Evolutionary conservation across 2,329 filamentous ascomycete genomes (phyloP).

Genomic region (Ophiostoma perfectum): DNA sequence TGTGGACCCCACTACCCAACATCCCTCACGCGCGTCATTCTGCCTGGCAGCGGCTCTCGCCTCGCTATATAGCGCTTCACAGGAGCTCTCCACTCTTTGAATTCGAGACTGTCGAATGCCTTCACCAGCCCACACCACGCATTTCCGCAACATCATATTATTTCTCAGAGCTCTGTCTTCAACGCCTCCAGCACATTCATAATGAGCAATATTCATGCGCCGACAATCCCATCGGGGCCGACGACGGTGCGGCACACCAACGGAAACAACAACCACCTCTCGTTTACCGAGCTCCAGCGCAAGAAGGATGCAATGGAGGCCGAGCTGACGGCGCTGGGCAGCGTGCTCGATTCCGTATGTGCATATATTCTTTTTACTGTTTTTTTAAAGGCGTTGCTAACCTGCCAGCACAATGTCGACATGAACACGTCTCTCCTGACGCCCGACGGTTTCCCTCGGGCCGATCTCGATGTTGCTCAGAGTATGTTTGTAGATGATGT

Average conservation of each 20-base stretch:
- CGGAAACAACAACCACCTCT: conserved; percentile 58
- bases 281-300: conserved; percentile 71
- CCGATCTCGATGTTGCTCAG: conserved; percentile 91
- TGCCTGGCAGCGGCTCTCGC: conserved; percentile 21
- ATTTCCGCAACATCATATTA: background rate
- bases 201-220: conserved; percentile 51
- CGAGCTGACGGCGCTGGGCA: conserved; percentile 77
- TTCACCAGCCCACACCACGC: background rate
- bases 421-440: conserved; percentile 89
- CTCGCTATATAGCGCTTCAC: background rate
- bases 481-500: conserved; percentile 44
- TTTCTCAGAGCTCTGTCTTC: background rate
- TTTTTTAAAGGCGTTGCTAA: background rate
- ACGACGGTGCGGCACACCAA: conserved; percentile 57
- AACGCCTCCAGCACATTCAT: background rate
- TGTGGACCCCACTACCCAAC: background rate
- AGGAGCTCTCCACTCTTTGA: conserved; percentile 1
- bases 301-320: conserved; percentile 81
- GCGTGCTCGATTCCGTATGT: conserved; percentile 80
- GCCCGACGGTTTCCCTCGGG: conserved; percentile 83
- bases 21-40: conserved; percentile 23
- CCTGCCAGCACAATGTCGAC: conserved; percentile 74
- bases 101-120: background rate
- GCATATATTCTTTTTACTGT: conserved; percentile 19
- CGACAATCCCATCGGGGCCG: conserved; percentile 66